phyloP scores from a whole-genome alignment of 2,329 filamentous ascomycete species.

The Ascochyta lentis region DNA sequence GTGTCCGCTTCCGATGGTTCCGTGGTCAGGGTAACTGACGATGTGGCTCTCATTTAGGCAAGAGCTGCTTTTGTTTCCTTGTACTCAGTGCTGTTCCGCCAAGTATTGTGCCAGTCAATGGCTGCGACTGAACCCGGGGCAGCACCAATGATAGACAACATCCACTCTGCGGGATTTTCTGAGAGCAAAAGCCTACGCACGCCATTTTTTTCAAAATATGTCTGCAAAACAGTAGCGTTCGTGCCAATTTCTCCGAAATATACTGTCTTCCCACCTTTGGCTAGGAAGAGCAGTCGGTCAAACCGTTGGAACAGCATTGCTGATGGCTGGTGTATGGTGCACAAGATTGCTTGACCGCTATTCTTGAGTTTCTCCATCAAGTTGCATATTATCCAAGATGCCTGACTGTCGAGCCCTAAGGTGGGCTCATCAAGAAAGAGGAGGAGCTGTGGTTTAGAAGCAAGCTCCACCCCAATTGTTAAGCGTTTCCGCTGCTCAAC shows the following conservation, averaged over 20 bases:
- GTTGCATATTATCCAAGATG: neutral
- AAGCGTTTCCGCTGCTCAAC: neutral
- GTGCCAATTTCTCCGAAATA: neutral
- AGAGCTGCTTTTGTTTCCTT: too few species aligned
- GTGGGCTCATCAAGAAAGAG: neutral
- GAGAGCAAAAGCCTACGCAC: neutral
- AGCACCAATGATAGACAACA: too few species aligned
- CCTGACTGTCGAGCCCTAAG: neutral
- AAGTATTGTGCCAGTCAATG: too few species aligned
- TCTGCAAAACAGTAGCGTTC: neutral
- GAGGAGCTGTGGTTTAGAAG: neutral
- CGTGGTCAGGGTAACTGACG: too few species aligned
- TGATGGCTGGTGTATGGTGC: neutral
- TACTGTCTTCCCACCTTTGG: neutral
- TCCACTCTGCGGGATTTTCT: neutral
- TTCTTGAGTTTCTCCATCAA: neutral
- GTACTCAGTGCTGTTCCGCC: too few species aligned
- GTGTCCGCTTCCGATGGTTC: too few species aligned
- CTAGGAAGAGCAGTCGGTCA: neutral
- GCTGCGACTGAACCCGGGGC: too few species aligned
- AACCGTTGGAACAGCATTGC: neutral
- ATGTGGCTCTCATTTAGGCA: too few species aligned
- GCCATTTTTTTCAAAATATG: neutral
- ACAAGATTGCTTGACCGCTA: neutral
- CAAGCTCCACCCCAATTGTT: neutral